Percentiles rank a stretch among this genome's conserved stretches.
Conservation (phyloP, 306 rosid species). For the Begonia peltatifolia region DNA sequence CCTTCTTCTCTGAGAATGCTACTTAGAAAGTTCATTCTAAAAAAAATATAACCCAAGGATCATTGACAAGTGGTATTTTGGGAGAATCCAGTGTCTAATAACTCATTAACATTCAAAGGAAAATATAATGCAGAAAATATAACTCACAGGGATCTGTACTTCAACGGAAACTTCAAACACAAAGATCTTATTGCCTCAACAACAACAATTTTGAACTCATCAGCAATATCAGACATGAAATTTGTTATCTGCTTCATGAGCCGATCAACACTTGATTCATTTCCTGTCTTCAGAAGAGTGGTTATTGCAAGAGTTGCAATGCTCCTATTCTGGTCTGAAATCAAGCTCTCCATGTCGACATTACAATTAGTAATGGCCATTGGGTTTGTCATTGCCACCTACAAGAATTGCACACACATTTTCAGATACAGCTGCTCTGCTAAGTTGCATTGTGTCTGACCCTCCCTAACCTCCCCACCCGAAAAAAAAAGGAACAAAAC, state of each 20-base stretch:
- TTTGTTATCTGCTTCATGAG: conserved; percentile 96
- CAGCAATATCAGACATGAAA: conserved; percentile 98
- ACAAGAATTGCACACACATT: conserved; percentile 16
- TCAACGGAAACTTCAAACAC: conserved; percentile 95
- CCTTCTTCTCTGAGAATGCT: conserved; percentile 98
- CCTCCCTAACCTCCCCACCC: background rate
- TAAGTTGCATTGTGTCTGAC: background rate
- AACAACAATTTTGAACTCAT: conserved; percentile 94
- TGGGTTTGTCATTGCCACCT: conserved; percentile 99
- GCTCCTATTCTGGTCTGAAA: conserved; percentile 93
- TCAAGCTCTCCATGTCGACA: conserved; percentile 96
- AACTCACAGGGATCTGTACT: conserved; percentile 89
- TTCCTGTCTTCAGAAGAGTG: conserved; percentile 96
- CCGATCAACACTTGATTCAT: conserved; percentile 94
- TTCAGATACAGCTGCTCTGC: background rate
- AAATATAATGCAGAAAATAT: conserved; percentile 2
- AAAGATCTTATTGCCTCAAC: conserved; percentile 94
- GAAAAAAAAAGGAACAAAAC: background rate
- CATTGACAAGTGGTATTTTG: no score
- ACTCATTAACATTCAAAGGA: conserved; percentile 3
- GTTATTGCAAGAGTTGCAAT: conserved; percentile 98
- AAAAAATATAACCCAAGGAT: background rate
- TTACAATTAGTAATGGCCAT: conserved; percentile 98
- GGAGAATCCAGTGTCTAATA: background rate
- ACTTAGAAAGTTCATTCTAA: conserved; percentile 97